These are phyloP conservation scores for Leccinum pachyderme DNA, from an alignment of 1,284 basidiomycete genomes.

Conservation along the genomic window DNA sequence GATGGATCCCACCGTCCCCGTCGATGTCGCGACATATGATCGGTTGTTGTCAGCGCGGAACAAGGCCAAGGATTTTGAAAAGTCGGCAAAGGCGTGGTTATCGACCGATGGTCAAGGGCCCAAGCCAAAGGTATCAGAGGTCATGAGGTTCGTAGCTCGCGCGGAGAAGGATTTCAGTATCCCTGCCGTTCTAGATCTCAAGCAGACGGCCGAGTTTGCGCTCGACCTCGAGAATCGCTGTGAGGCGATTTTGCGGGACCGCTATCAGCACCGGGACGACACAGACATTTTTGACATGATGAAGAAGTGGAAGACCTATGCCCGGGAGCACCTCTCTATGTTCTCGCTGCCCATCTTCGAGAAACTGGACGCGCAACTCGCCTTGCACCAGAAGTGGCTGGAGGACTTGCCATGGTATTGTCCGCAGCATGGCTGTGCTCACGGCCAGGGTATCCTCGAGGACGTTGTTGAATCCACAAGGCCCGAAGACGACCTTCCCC, in stretches of 20 bases:
- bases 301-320: slow-evolving; percentile 67
- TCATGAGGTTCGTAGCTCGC: slow-evolving; percentile 60
- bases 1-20: slow-evolving; percentile 57
- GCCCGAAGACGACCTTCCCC: slow-evolving; percentile 72
- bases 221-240: slow-evolving; percentile 69
- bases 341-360: slow-evolving; percentile 72
- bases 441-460: slow-evolving; percentile 59
- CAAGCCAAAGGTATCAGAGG: slow-evolving; percentile 65
- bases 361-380: slow-evolving; percentile 64
- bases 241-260: slow-evolving; percentile 66
- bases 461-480: slow-evolving; percentile 72
- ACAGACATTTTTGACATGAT: slow-evolving; percentile 68
- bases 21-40: slow-evolving; percentile 60
- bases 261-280: slow-evolving; percentile 53
- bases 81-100: slow-evolving; percentile 70
- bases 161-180: slow-evolving; percentile 76
- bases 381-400: slow-evolving; percentile 65
- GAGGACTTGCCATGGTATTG: slow-evolving; percentile 76
- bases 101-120: slow-evolving; percentile 47
- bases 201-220: slow-evolving; percentile 67
- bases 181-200: slow-evolving; percentile 60
- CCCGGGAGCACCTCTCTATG: slow-evolving; percentile 65
- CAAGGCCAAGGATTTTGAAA: slow-evolving; percentile 74
- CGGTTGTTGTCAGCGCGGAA: slow-evolving; percentile 56
- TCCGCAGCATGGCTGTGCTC: slow-evolving; percentile 56